Conservation (phyloP, 1,139 yeast species). For the Nakaseomyces nivariensis region DNA sequence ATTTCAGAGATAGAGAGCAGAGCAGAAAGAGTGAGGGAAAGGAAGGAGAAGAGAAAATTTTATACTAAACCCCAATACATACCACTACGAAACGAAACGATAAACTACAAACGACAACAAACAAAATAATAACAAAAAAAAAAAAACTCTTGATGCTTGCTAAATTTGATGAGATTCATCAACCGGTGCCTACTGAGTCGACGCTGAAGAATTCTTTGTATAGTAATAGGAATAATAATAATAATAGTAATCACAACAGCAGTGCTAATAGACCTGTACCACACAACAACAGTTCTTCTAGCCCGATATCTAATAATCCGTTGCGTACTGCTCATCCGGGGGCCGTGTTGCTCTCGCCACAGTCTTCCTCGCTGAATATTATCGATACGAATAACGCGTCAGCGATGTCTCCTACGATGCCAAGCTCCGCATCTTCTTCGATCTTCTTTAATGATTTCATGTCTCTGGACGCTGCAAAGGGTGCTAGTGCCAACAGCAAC, state of each 20-base stretch:
- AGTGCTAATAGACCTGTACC: constrained; percentile 5
- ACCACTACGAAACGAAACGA: too few species aligned
- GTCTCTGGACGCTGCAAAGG: neutral
- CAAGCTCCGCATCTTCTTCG: constrained; percentile 17
- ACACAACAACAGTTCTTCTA: neutral
- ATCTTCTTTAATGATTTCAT: neutral
- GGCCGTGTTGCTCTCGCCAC: constrained; percentile 31
- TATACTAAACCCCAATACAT: too few species aligned
- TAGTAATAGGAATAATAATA: constrained; percentile 4
- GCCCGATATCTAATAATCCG: constrained; percentile 11
- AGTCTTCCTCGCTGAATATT: constrained; percentile 17
- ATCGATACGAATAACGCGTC: constrained; percentile 4
- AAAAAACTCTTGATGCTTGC: neutral
- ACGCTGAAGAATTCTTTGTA: neutral
- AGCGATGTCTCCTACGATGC: constrained; percentile 14
- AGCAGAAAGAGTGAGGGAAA: neutral
- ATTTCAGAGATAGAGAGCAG: too few species aligned
- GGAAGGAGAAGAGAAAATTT: neutral
- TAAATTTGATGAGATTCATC: constrained; percentile 3
- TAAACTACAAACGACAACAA: neutral
- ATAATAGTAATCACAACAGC: neutral
- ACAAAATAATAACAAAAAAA: neutral
- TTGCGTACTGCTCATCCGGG: constrained; percentile 30
- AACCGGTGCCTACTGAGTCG: constrained; percentile 1
- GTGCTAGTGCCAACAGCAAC: neutral